Evolutionary conservation across 306 rosid species (phyloP).

Genomic region (Carpinus viminea): DNA sequence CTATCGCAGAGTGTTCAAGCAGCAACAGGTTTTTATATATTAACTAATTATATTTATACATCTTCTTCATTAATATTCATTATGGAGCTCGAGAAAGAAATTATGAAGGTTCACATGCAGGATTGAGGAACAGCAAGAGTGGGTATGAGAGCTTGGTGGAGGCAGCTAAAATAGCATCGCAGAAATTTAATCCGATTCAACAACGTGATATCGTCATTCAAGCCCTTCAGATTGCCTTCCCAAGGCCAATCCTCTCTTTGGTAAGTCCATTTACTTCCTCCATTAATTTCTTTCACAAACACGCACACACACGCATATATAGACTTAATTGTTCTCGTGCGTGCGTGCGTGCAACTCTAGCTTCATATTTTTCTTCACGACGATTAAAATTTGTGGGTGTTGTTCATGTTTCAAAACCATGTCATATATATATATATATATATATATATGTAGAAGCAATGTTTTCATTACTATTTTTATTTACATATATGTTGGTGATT

Average conservation of each 20-base stretch:
- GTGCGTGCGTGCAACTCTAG: not conserved
- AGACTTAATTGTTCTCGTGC: not conserved
- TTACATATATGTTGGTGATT: not conserved
- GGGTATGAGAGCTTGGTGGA: slow-evolving; percentile 82
- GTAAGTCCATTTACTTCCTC: slow-evolving; percentile 35
- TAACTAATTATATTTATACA: not conserved
- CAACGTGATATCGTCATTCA: slow-evolving; percentile 56
- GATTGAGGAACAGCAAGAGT: slow-evolving; percentile 58
- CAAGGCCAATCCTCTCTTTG: slow-evolving; percentile 58
- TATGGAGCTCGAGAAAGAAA: not conserved
- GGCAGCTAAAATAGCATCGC: slow-evolving; percentile 57
- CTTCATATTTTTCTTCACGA: not conserved
- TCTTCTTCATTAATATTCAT: not conserved
- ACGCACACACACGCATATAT: too few relatives aligned
- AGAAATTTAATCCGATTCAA: slow-evolving; percentile 43
- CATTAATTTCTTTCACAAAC: not conserved
- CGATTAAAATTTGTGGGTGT: not conserved
- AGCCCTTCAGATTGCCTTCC: slow-evolving; percentile 69
- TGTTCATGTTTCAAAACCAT: not conserved
- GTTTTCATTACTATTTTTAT: not conserved
- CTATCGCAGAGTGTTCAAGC: slow-evolving; percentile 71
- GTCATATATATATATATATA: not conserved
- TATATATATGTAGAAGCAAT: not conserved
- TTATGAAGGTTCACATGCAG: slow-evolving; percentile 33
- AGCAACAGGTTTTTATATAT: slow-evolving; percentile 61